A percentile compares a stretch with the other conserved stretches of the same genome.
Conservation (phyloP, 2,329 filamentous ascomycete genomes). For the Delphinella strobiligena region DNA sequence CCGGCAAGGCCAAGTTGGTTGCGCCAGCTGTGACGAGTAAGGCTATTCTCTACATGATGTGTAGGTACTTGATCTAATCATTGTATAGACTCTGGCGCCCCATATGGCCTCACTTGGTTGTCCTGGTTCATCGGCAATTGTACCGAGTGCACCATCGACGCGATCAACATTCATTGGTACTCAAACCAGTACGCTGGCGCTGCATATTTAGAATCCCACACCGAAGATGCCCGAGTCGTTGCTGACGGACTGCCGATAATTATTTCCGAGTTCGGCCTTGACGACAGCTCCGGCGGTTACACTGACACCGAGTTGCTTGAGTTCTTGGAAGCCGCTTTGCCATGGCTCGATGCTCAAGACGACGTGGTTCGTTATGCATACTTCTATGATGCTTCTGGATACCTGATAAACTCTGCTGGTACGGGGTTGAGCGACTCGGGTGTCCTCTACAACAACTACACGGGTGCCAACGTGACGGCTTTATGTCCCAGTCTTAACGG, state of each 20-base stretch:
- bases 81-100: conserved; percentile 30
- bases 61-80: not conserved
- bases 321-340: conserved; percentile 37
- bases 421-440: conserved; percentile 13
- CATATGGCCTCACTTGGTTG: conserved; percentile 42
- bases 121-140: conserved; percentile 40
- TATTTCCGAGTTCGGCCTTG: conserved; percentile 51
- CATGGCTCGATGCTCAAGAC: conserved; percentile 25
- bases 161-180: conserved; percentile 54
- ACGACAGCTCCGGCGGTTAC: conserved; percentile 15
- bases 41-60: too few species aligned
- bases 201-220: conserved; percentile 32
- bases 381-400: conserved; percentile 19
- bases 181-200: conserved; percentile 18
- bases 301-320: conserved; percentile 25
- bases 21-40: conserved; percentile 44
- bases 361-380: conserved; percentile 28
- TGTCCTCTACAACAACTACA: conserved; percentile 14
- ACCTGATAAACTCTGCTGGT: conserved; percentile 14
- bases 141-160: conserved; percentile 42
- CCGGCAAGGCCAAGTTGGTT: conserved; percentile 37
- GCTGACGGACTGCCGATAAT: conserved; percentile 13
- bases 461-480: conserved; percentile 3
- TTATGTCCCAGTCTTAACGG: conserved; percentile 13
- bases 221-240: conserved; percentile 10